phyloP scores from a whole-genome alignment of 129 eudicot genomes.

The Deinandra increscens region DNA sequence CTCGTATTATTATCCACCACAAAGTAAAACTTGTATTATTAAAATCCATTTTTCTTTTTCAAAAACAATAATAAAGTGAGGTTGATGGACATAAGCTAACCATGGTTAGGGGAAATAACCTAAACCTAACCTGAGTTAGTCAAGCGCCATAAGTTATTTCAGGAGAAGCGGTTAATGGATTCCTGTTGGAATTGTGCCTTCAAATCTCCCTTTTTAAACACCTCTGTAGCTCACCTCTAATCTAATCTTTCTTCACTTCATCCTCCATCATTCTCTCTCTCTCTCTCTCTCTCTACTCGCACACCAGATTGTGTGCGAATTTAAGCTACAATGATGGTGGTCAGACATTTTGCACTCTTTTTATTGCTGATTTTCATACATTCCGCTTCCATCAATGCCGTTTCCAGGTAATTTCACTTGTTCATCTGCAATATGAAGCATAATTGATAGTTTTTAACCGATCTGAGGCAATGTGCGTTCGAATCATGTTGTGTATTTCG shows the following conservation, averaged over 20 bases:
- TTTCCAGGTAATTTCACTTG: too few relatives aligned
- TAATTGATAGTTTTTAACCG: background rate
- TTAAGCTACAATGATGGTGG: too few relatives aligned
- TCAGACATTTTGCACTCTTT: too few relatives aligned
- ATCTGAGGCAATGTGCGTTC: background rate
- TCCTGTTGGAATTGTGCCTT: constrained; percentile 27
- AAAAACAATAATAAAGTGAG: too few relatives aligned
- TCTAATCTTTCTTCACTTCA: constrained; percentile 35
- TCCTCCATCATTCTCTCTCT: constrained; percentile 16
- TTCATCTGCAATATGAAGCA: background rate
- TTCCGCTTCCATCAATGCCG: too few relatives aligned
- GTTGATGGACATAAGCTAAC: constrained; percentile 19
- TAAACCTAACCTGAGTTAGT: background rate
- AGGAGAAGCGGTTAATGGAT: constrained; percentile 14
- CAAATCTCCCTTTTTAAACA: constrained; percentile 36
- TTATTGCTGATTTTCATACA: too few relatives aligned
- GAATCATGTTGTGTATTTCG: background rate
- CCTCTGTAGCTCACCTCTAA: constrained; percentile 20
- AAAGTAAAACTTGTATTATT: too few relatives aligned
- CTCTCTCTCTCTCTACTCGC: background rate
- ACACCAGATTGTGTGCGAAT: background rate
- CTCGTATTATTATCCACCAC: too few relatives aligned
- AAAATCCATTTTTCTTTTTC: too few relatives aligned
- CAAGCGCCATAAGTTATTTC: constrained; percentile 6
- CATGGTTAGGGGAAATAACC: constrained; percentile 14